Base-by-base conservation (phyloP, 2,329 filamentous ascomycete species). In the Xylariaceae sp. region DNA sequence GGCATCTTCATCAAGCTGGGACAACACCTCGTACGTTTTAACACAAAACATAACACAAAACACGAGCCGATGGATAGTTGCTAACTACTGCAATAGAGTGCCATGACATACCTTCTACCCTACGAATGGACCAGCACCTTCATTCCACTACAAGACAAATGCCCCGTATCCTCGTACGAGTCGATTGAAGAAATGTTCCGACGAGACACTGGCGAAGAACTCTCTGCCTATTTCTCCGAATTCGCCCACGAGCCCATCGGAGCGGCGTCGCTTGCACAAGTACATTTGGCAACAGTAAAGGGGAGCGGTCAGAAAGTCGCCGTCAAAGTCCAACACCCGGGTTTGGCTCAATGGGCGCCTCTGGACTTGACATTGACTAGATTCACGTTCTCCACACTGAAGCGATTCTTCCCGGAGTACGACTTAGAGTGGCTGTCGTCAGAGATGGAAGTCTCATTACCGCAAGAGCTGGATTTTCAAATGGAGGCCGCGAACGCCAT, bases 1-100 rank as follows among this genome's bases (percentile, higher is more conserved):
- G 95, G 92, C 27, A 96, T 99, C 56, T 99, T 97, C 62, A 97
- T 99, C 68, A 99, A 99, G 71, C 75, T 99, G 36, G 94, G 94
- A 7, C 94, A 99, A 63, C 94, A 99, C 71, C 70, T 99, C 70
- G 83, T 85, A 75, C 43, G 39, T 22, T 19, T 11, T n/a, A n/a
- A n/a, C n/a, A n/a, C n/a, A n/a, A n/a, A n/a, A n/a, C n/a, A n/a
- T n/a, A n/a, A n/a, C n/a, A n/a, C n/a, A n/a, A n/a, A n/a, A 14
- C 14, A 11, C 2, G 14, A 7, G 5, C 32, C 30, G 35, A 38
- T 31, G 39, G 12, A 7, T 11, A 11, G 15, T 39, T 40, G 19
- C 51, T 51, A 32, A 53, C 40, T 11, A 35, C 31, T 33, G 22
- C 17, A 39, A 27, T 56, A 85, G 82, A 96, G 90, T 68, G 92